Percentiles rank a stretch among this genome's conserved stretches.
Conservation (phyloP, 331 rosid species). For the Pyrus hybrid region DNA sequence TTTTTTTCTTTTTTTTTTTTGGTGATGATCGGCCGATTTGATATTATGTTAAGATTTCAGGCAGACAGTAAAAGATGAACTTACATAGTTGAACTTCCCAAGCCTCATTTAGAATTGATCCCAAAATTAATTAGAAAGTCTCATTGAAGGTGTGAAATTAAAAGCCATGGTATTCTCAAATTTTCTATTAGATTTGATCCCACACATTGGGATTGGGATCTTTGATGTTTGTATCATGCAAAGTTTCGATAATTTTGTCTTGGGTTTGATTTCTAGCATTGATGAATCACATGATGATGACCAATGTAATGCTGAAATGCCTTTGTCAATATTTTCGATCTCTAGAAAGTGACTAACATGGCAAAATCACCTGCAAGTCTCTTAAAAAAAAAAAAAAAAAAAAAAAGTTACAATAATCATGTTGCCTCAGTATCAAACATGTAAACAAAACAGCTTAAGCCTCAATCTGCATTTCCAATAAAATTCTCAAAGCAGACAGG, state of each 20-base stretch:
- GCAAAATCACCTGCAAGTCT: too few species aligned
- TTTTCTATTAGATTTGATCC: neutral
- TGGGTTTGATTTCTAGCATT: rapidly evolving
- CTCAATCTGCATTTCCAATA: neutral
- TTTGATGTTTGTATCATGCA: neutral
- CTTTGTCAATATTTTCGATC: rapidly evolving
- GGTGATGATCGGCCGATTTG: neutral
- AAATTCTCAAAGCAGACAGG: neutral
- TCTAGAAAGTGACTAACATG: too few species aligned
- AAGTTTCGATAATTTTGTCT: neutral
- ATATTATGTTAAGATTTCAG: too few species aligned
- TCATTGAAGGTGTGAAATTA: too few species aligned
- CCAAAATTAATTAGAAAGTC: too few species aligned
- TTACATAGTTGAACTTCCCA: neutral
- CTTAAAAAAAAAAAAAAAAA: too few species aligned
- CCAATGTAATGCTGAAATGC: rapidly evolving
- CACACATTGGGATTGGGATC: neutral
- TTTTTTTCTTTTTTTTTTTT: neutral
- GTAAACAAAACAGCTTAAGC: neutral
- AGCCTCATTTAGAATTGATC: neutral
- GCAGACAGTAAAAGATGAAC: neutral
- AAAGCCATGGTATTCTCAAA: neutral
- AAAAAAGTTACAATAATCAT: neutral
- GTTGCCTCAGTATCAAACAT: neutral
- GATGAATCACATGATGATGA: rapidly evolving